Conservation (phyloP, 2,329 filamentous ascomycete genomes). For the Hysterium pulicare region DNA sequence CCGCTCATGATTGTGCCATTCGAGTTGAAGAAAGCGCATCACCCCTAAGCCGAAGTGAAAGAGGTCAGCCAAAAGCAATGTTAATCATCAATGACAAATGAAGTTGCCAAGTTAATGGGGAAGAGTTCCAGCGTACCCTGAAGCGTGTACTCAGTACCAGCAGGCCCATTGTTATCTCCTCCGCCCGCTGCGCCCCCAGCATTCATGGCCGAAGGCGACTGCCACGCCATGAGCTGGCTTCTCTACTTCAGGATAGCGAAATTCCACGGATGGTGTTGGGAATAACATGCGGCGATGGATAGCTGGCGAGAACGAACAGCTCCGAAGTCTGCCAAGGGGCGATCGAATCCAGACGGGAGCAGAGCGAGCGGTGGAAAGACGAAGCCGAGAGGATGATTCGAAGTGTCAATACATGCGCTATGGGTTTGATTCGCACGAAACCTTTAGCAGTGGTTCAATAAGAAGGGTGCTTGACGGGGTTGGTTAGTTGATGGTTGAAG, state of each 20-base stretch:
- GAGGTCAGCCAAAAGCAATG: conserved; percentile 2
- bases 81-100: too few species aligned
- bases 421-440: too few species aligned
- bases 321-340: conserved; percentile 17
- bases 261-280: conserved; percentile 7
- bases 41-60: conserved; percentile 61
- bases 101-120: too few species aligned
- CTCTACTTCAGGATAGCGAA: conserved; percentile 13
- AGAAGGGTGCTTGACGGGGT: too few species aligned
- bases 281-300: conserved; percentile 23
- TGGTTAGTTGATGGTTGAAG: too few species aligned
- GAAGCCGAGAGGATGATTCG: neutral
- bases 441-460: too few species aligned
- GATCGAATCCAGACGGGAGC: too few species aligned
- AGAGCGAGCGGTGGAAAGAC: neutral
- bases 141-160: conserved; percentile 68
- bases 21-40: conserved; percentile 98
- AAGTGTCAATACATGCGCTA: too few species aligned
- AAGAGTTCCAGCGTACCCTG: conserved; percentile 67
- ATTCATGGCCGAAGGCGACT: conserved; percentile 63
- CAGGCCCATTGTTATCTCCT: conserved; percentile 48
- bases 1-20: conserved; percentile 98
- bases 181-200: conserved; percentile 52
- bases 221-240: conserved; percentile 61
- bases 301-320: conserved; percentile 26